Evolutionary conservation across 1,139 yeast species (phyloP).

Genomic region (Suhomyces atakaporum): DNA sequence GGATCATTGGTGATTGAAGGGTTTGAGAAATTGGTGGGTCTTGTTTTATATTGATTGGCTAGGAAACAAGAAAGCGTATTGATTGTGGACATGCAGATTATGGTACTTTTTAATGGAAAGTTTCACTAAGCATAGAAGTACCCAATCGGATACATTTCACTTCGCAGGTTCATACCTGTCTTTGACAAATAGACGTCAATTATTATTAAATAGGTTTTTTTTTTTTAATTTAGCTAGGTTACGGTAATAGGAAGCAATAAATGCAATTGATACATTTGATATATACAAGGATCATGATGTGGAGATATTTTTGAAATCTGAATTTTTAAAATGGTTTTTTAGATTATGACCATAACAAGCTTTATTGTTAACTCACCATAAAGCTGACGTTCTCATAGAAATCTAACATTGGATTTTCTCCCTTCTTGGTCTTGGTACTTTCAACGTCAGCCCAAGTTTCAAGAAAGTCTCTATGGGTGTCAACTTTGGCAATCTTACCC

Average conservation of each 20-base stretch:
- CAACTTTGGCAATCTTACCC: constrained; percentile 58
- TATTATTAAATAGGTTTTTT: not conserved
- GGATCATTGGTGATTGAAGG: constrained; percentile 33
- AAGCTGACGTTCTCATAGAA: constrained; percentile 79
- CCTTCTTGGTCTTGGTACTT: constrained; percentile 68
- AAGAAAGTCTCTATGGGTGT: constrained; percentile 65
- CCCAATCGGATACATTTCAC: not conserved
- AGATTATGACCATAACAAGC: too few species aligned
- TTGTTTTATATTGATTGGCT: constrained; percentile 4
- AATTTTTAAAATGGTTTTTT: not conserved
- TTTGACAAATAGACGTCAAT: constrained; percentile 1
- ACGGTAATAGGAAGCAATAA: constrained; percentile 3
- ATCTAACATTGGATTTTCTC: constrained; percentile 87
- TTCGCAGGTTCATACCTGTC: not conserved
- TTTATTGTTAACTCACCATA: constrained; percentile 49
- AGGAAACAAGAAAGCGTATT: not conserved
- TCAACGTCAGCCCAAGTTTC: constrained; percentile 72
- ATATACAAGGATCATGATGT: constrained; percentile 1
- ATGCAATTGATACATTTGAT: constrained; percentile 4
- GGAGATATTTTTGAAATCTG: too few species aligned
- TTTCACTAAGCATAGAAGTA: not conserved
- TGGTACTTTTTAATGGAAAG: not conserved
- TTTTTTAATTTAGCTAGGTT: constrained; percentile 2
- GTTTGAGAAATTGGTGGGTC: constrained; percentile 25
- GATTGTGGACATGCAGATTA: not conserved